Evolutionary conservation across 2,329 filamentous ascomycete species (phyloP), one percentile per base, ranked within the genome.

Genomic region (Trichoderma oligosporum): DNA sequence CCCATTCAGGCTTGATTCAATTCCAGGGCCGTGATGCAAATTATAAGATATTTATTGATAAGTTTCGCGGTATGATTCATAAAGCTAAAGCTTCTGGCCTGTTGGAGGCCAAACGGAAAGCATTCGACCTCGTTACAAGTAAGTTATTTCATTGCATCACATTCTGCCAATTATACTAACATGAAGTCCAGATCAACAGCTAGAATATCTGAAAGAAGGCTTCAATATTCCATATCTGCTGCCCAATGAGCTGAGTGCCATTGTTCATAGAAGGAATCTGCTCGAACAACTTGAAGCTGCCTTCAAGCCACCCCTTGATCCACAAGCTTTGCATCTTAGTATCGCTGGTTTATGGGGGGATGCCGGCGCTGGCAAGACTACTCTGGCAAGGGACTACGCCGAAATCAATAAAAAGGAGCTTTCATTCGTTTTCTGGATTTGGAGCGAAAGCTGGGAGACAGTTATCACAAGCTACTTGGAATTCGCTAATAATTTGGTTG

Each of bases 401-500:
- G 62, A 67, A 39, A 25, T 57, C 14, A 62, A 66, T 35, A 55
- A 57, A 11, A 27, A 57, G 3, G 57, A 62, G 2, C 51, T 65
- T 8, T 66, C 65, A 0, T 66, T 66, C 24, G 62, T 67, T 11
- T 66, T 66, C 41, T 67, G 66, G 65, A 58, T 67, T 12, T 62
- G 61, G 49, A 61, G 65, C 2, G 65, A 65, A 31, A 67, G 65
- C 46, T 64, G 66, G 64, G 61, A 67, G 56, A 67, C 65, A 1
- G 61, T 61, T 16, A 61, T 63, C 25, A 59, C 64, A 9, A 67
- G 66, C 57, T 67, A 66, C 36, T 53, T 67, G 5, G 60, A 66
- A 25, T 62, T 67, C 47, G 66, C 64, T 48, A 59, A 60, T 24
- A 52, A 44, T 6, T 33, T 67, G 5, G 60, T 67, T 3, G 18